Percentiles rank a stretch among this genome's conserved stretches.
These are phyloP conservation scores for Claviceps sp. DNA, from an alignment of 2,329 filamentous ascomycete species.

Conservation along the genomic window DNA sequence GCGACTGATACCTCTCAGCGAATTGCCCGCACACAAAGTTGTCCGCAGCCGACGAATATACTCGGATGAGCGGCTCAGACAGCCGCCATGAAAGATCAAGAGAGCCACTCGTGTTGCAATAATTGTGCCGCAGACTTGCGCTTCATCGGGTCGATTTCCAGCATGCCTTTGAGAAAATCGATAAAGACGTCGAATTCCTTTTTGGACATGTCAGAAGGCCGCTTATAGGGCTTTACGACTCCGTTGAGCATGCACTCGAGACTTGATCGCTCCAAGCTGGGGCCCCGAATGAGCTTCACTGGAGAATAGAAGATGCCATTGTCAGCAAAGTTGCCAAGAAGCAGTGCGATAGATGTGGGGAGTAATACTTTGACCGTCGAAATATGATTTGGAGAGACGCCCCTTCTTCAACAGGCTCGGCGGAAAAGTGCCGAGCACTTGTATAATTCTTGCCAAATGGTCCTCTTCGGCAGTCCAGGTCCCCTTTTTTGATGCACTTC, in stretches of 20 bases:
- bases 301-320: not conserved
- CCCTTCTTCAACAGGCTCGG: not conserved
- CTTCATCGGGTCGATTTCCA: slow-evolving; percentile 1
- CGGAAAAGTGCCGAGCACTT: not conserved
- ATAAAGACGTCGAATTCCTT: not conserved
- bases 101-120: not conserved
- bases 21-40: too few relatives aligned
- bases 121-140: not conserved
- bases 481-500: not conserved
- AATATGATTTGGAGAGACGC: not conserved
- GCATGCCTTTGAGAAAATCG: slow-evolving; percentile 2
- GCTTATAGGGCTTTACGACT: not conserved
- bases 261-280: not conserved
- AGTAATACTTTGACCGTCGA: not conserved
- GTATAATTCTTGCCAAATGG: not conserved
- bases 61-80: too few relatives aligned
- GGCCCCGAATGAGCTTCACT: not conserved
- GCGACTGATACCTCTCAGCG: too few relatives aligned
- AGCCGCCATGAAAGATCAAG: too few relatives aligned
- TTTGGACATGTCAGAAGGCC: not conserved
- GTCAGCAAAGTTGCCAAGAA: not conserved
- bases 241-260: slow-evolving; percentile 1
- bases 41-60: too few relatives aligned
- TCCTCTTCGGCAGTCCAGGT: slow-evolving; percentile 2
- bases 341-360: not conserved